These are phyloP conservation scores for Aspergillus alliaceus DNA, from an alignment of 2,329 filamentous ascomycete species.

Conservation along the genomic window DNA sequence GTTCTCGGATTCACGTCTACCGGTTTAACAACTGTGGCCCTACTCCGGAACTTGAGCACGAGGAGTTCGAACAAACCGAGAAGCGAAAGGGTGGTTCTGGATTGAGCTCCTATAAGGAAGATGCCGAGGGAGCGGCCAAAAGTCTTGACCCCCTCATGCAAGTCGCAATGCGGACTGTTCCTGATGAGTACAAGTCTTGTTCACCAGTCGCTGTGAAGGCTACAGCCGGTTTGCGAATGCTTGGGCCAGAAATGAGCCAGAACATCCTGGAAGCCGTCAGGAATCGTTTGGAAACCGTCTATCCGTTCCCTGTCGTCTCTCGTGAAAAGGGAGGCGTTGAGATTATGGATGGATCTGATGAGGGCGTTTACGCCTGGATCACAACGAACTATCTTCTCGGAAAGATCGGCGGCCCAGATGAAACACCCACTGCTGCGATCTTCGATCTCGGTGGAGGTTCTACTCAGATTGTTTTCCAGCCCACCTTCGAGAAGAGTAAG, in stretches of 20 bases:
- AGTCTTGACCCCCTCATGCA: slow-evolving; percentile 87
- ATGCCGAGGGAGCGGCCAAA: slow-evolving; percentile 84
- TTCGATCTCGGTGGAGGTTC: slow-evolving; percentile 96
- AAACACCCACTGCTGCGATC: slow-evolving; percentile 86
- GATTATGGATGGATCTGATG: slow-evolving; percentile 96
- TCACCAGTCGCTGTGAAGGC: slow-evolving; percentile 96
- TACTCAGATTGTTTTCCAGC: slow-evolving; percentile 98
- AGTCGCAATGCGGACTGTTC: slow-evolving; percentile 79
- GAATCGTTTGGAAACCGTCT: slow-evolving; percentile 77
- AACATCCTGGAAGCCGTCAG: slow-evolving; percentile 86
- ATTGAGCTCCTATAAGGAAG: slow-evolving; percentile 81
- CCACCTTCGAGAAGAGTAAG: slow-evolving; percentile 75
- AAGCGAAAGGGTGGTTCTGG: slow-evolving; percentile 76
- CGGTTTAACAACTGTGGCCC: slow-evolving; percentile 98
- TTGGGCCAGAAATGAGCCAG: slow-evolving; percentile 77
- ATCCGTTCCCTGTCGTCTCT: slow-evolving; percentile 92
- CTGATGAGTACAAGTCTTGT: slow-evolving; percentile 86
- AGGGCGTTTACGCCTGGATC: slow-evolving; percentile 98
- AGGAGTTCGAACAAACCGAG: slow-evolving; percentile 91
- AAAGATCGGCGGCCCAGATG: slow-evolving; percentile 91
- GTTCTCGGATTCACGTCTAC: slow-evolving; percentile 97
- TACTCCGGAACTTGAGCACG: slow-evolving; percentile 89
- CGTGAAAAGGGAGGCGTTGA: slow-evolving; percentile 82
- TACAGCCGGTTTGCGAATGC: slow-evolving; percentile 85
- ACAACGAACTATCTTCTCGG: slow-evolving; percentile 97